These are phyloP conservation scores for Aspergillus oerlinghausenensis DNA, from an alignment of 2,329 filamentous ascomycete genomes.

Conservation along the genomic window DNA sequence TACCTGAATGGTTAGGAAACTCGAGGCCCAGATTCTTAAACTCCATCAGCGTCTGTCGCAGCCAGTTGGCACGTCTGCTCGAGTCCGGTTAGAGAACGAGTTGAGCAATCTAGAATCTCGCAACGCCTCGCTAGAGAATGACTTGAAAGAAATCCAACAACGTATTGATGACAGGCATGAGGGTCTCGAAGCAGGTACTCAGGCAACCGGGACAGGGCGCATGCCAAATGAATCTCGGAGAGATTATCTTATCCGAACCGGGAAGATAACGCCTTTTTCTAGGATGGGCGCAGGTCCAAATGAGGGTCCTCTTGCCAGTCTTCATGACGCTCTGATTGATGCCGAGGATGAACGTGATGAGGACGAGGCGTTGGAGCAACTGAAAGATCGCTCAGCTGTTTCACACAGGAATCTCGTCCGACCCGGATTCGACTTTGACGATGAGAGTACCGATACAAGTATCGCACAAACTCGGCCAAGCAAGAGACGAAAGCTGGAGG, in stretches of 20 bases:
- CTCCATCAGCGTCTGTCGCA: constrained; percentile 54
- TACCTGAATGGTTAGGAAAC: constrained; percentile 41
- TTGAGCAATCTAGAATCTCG: constrained; percentile 63
- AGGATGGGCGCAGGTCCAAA: constrained; percentile 61
- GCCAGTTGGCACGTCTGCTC: constrained; percentile 49
- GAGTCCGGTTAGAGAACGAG: constrained; percentile 48
- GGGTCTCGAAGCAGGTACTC: constrained; percentile 45
- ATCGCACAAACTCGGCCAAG: constrained; percentile 17
- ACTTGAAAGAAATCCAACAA: constrained; percentile 73
- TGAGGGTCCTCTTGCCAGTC: constrained; percentile 60
- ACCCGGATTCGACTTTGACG: constrained; percentile 63
- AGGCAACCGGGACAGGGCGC: constrained; percentile 45
- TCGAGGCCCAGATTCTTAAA: constrained; percentile 61
- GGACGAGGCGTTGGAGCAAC: constrained; percentile 44
- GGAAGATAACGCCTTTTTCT: constrained; percentile 95
- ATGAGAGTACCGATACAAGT: constrained; percentile 32
- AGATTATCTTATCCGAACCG: constrained; percentile 88
- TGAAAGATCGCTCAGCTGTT: constrained; percentile 40
- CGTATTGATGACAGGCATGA: constrained; percentile 73
- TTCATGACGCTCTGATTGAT: constrained; percentile 74
- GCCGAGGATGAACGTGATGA: constrained; percentile 67
- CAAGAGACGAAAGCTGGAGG: constrained; percentile 35
- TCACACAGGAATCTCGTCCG: constrained; percentile 70
- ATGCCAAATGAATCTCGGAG: constrained; percentile 77
- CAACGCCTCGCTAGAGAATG: constrained; percentile 61